Evolutionary conservation across 163 green algal species (phyloP).

Genomic region (Coccomyxa subellipsoidea): DNA sequence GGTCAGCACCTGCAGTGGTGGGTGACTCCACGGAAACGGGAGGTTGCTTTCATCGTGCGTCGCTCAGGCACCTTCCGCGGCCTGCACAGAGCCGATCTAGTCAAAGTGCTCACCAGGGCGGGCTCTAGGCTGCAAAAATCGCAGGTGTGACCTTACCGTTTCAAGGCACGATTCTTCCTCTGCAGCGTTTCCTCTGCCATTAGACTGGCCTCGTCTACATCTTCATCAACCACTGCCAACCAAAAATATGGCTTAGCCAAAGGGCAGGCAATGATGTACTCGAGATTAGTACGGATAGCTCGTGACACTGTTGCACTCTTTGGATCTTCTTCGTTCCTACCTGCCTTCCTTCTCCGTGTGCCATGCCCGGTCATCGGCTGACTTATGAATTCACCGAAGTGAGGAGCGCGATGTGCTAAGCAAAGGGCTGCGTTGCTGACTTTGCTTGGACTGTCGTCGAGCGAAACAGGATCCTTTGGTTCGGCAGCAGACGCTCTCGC

Average conservation of each 20-base stretch:
- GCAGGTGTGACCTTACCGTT: neutral
- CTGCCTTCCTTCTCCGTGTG: neutral
- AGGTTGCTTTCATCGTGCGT: conserved; percentile 21
- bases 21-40: conserved; percentile 72
- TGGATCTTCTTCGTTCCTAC: no score
- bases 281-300: no score
- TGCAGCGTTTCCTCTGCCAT: neutral
- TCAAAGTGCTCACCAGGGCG: neutral
- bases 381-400: no score
- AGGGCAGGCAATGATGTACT: no score
- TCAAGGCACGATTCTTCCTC: neutral
- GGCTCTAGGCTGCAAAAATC: neutral
- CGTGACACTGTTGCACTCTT: no score
- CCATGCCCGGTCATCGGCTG: neutral
- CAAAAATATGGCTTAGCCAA: neutral
- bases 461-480: no score
- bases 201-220: neutral
- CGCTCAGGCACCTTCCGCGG: neutral
- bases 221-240: neutral
- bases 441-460: no score
- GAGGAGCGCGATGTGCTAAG: no score
- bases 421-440: no score
- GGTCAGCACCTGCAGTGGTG: conserved; percentile 60
- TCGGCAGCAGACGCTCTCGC: no score
- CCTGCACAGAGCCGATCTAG: neutral